Conservation (phyloP, 169 alveolate species). For the Cystoisospora suis region DNA sequence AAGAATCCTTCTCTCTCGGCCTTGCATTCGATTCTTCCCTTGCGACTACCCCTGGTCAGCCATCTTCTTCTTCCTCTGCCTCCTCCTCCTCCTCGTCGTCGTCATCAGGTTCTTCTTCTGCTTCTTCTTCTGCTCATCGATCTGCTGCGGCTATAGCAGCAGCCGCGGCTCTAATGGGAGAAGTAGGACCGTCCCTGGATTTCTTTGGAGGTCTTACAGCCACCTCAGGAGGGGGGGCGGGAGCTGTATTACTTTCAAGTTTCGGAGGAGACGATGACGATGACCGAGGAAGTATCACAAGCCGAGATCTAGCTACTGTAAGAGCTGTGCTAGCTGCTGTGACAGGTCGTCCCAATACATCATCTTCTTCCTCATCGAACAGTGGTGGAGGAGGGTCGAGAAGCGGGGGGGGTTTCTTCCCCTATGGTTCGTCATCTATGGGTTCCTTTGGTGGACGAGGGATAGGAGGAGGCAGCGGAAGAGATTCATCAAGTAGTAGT, state of each 20-base stretch:
- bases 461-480: background rate
- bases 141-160: conserved; percentile 25
- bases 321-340: background rate
- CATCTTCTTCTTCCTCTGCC: background rate
- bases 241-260: background rate
- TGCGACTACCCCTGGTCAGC: too few relatives aligned
- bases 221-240: too few relatives aligned
- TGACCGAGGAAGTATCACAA: background rate
- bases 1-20: too few relatives aligned
- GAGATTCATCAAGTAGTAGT: too few relatives aligned
- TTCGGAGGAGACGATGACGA: conserved; percentile 1
- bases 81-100: background rate
- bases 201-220: too few relatives aligned
- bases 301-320: background rate
- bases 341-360: background rate
- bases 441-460: background rate
- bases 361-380: background rate
- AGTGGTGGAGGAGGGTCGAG: background rate
- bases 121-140: background rate
- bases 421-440: background rate
- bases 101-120: background rate
- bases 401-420: background rate
- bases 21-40: background rate
- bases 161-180: conserved; percentile 28
- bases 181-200: background rate